Evolutionary conservation across 164 flowering plant genomes (phyloP), one percentile per base, ranked within the genome.

Genomic region (Berberis vulgaris): DNA sequence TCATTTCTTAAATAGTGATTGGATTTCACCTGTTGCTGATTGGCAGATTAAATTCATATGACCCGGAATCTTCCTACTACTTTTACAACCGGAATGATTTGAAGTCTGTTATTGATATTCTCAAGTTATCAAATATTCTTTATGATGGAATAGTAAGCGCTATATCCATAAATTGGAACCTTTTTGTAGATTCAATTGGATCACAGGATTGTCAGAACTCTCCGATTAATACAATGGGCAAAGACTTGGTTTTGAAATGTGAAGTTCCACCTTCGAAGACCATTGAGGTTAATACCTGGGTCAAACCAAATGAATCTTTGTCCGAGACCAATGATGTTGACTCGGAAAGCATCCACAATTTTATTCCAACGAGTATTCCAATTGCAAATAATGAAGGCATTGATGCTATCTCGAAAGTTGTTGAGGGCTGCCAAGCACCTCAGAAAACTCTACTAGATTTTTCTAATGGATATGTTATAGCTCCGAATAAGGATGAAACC

Each of bases 1-100:
- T 11, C 54, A 10, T 4, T 40, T 62, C 9, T 42, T n/a, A 1
- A 11, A 4, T 12, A 11, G 10, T 62, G 43, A 62, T 13, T 41
- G 11, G 26, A 50, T 49, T 62, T 10, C 56, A 9, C 43, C 10
- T 62, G 26, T 67, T 54, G 7, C 49, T 74, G 65, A 54, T 47
- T 76, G 85, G 81, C 97, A 94, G 98, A 79, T 79, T 79, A 53
- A 87, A 88, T 65, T 84, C 87, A 42, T 70, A 66, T 65, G 83
- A 82, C 49, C 54, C 63, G 44, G 86, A 79, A 44, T 65, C 77
- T 40, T 74, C 78, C 10, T 73, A 71, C 64, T 76, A 64, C 43
- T 88, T 75, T 71, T 94, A 94, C 74, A 78, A 77, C 70, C 78
- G 70, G 60, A 74, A 81, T 80, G 95, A 91, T 72, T 71, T 91